Base-by-base conservation (phyloP, 345 rosid species). In the Rhizophora apiculata region DNA sequence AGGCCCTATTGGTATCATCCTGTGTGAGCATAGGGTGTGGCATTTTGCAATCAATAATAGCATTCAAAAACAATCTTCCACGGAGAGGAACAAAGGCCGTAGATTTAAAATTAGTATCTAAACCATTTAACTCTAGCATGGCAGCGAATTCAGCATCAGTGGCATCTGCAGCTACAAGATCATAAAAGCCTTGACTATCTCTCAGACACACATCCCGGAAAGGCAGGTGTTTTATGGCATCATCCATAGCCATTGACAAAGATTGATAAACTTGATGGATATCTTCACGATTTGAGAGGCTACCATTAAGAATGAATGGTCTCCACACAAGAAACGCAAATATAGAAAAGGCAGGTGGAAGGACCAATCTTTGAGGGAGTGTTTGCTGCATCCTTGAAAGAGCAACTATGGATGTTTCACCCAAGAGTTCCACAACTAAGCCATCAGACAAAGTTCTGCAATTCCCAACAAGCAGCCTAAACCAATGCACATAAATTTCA, bases 161-260 rank as follows among this genome's bases (percentile, higher is more conserved):
- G 60, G 82, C 74, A 84, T 96, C 99, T 59, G 91, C 83, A 75
- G 88, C 89, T 55, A 96, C 84, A 66, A 92, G 83, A 72, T 96
- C 91, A 78, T 96, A 96, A 61, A 96, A 84, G 48, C 88, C 89
- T 76, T 65, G 86, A 72, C 85, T 85, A 71, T 92, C 96, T 80
- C 98, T 84, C 82, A 96, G 75, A 73, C 98, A 92, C 69, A 88
- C 94, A 65, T 96, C 97, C 69, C 99, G 84, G 72, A 96, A 96
- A 69, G 98, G 91, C 65, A 73, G 82, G 78, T 96, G 99, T 68
- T 82, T 92, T 60, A 92, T 76, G 48, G 85, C 96, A 85, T 92
- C 98, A 65, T 74, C 69, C 63, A 90, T 77, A n/a, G 97, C 99
- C 79, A 78, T 63, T 51, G 84, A 81, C 74, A 92, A 77, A 81